Evolutionary conservation across 23 red algal genomes (phyloP), one percentile per base, ranked within the genome.

Genomic region (Chondrus crispus): DNA sequence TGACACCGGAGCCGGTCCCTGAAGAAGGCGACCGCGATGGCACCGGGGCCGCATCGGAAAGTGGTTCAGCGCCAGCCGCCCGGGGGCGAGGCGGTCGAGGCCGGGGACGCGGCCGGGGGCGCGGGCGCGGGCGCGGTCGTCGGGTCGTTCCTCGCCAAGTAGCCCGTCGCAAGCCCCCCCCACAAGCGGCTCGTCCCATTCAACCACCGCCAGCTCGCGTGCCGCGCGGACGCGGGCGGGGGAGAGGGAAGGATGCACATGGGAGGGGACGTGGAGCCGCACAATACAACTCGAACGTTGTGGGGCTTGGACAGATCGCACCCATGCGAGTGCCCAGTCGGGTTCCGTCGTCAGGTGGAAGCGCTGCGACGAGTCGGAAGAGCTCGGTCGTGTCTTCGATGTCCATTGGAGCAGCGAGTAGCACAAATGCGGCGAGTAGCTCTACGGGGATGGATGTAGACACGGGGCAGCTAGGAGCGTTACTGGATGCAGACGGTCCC

Each of bases 281-380:
- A 1, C 35, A 39, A 42, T 77, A 84, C 46, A 44, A 24, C 40
- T 36, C 77, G 4, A 74, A 84, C 53, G 89, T 84, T 2, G 89
- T 92, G 11, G 89, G 89, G 20, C 62, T 92, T 2, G 89, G 89
- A n/a, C 89, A 92, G 48, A 92, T 92, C 51, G 89, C 89, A 16
- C 89, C 89, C 38, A 75, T 62, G 40, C 45, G 46, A 39, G 49
- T 49, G n/a, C 79, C 89, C 4, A 50, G 53, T 8, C 26, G 72
- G 16, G 87, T 46, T 18, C 47, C 77, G 33, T 73, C 75, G 7
- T 42, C 38, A 45, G 79, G 73, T 3, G 77, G 62, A 20, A 78
- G 66, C 19, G 89, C 89, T 10, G 64, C 55, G 22, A 47, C 74
- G 28, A 92, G 89, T 68, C 60, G 51, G 28, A 60, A 77, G 26